Percentiles rank a stretch among this genome's conserved stretches.
phyloP scores from a whole-genome alignment of 2,329 filamentous ascomycete genomes.

The Colletotrichum brevisporum region DNA sequence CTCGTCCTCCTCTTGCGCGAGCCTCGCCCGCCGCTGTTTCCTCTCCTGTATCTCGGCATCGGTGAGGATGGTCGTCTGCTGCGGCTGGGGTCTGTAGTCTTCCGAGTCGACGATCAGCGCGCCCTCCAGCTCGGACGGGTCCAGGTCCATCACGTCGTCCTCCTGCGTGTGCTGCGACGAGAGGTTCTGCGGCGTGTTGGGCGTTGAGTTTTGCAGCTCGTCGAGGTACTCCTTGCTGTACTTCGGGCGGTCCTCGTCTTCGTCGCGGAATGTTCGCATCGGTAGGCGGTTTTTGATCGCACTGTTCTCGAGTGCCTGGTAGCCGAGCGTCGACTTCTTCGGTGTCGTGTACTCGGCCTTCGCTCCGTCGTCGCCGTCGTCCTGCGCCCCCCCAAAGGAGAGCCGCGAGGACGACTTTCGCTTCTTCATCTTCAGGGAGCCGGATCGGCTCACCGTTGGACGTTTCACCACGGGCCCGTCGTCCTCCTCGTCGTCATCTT shows the following conservation, averaged over 20 bases:
- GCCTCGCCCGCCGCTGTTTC: conserved; percentile 80
- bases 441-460: conserved; percentile 61
- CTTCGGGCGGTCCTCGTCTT: conserved; percentile 78
- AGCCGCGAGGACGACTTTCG: conserved; percentile 75
- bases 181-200: conserved; percentile 81
- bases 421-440: conserved; percentile 75
- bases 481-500: conserved; percentile 60
- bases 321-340: conserved; percentile 74
- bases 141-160: conserved; percentile 68
- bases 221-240: conserved; percentile 91
- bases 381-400: conserved; percentile 74
- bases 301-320: conserved; percentile 77
- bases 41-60: conserved; percentile 39
- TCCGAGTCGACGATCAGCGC: conserved; percentile 72
- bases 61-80: conserved; percentile 58
- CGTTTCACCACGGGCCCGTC: conserved; percentile 64
- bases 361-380: conserved; percentile 67
- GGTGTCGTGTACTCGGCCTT: conserved; percentile 70
- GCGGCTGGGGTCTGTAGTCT: conserved; percentile 54
- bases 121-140: conserved; percentile 73
- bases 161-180: conserved; percentile 60
- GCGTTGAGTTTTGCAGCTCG: conserved; percentile 88
- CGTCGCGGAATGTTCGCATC: conserved; percentile 65
- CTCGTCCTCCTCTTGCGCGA: conserved; percentile 73
- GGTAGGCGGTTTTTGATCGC: conserved; percentile 73